Evolutionary conservation across 2,329 filamentous ascomycete species (phyloP).

Genomic region (Dryadomyces quercus-mongolicae): DNA sequence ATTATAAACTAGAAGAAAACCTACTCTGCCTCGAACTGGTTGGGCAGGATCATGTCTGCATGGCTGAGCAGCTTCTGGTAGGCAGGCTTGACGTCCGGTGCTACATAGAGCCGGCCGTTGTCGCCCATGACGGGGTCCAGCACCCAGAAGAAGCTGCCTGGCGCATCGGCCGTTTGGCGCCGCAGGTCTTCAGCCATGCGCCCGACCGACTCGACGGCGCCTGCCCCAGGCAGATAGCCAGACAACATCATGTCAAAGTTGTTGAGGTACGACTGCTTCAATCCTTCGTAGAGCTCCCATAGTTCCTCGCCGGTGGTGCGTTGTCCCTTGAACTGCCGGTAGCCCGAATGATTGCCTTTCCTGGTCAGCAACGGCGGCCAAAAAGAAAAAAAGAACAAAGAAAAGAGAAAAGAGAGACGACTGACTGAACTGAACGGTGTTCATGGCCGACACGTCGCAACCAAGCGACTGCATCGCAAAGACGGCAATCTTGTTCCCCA

Average conservation of each 20-base stretch:
- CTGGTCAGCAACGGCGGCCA: neutral
- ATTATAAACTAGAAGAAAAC: constrained; percentile 1
- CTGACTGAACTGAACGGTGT: constrained; percentile 96
- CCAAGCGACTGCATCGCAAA: constrained; percentile 90
- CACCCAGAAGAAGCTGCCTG: constrained; percentile 89
- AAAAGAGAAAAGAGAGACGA: constrained; percentile 13
- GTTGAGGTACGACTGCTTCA: constrained; percentile 72
- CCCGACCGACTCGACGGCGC: constrained; percentile 73
- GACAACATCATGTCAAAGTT: constrained; percentile 91
- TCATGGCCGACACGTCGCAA: constrained; percentile 85
- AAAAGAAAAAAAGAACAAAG: neutral
- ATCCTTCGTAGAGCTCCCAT: constrained; percentile 67
- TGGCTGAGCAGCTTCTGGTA: constrained; percentile 71
- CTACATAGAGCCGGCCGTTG: constrained; percentile 83
- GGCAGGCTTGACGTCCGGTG: constrained; percentile 78
- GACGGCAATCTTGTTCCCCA: constrained; percentile 94
- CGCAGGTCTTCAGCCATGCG: constrained; percentile 72
- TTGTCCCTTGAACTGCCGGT: constrained; percentile 77
- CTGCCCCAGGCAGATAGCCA: constrained; percentile 84
- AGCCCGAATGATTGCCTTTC: constrained; percentile 88
- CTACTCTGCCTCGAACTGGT: constrained; percentile 95
- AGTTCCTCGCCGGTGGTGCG: constrained; percentile 75
- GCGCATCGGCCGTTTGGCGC: constrained; percentile 47
- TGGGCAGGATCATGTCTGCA: constrained; percentile 86
- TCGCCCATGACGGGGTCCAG: constrained; percentile 98